Base-by-base conservation (phyloP, 1,284 basidiomycete genomes). In the Heterobasidion irregulare region DNA sequence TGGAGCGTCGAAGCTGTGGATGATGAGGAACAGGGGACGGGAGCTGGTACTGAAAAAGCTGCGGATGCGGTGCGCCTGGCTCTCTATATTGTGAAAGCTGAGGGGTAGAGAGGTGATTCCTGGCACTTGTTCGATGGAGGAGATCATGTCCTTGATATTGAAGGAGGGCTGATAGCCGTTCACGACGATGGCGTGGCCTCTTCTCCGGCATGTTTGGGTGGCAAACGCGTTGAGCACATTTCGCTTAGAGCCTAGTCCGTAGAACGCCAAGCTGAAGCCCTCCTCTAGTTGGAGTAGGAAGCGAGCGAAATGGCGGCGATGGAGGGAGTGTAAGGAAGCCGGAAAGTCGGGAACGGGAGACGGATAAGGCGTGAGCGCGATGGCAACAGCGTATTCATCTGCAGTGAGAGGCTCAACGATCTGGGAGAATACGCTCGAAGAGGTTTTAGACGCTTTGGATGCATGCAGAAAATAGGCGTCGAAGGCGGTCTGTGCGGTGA, bases 161-260 rank as follows among this genome's bases (percentile, higher is more conserved):
- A 90, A 80, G 12, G 77, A 75, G 0, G 89, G 88, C 56, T 86
- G 83, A 68, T 86, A 92, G 0, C 82, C 92, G 63, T 97, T 93
- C 36, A 86, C 79, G 19, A 95, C 77, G 47, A 93, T 79, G 50
- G 90, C 85, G 63, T 92, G 81, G 0, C 88, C 90, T 0, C 66
- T 67, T 57, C 75, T 77, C 6, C 76, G 68, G 59, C 88, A 83
- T 12, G 68, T 63, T 2, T 76, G 64, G 6, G 68, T 72, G 1
- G 86, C 89, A 60, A 96, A 89, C 18, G 78, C 70, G 66, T 95
- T 92, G 26, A 97, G 70, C 6, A 88, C 61, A 12, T 66, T 69
- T 52, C 90, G 76, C 66, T 97, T 98, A 19, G 90, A 94, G 1
- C 94, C 94, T 63, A 84, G 82, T 0, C 94, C 94, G 63, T 93